phyloP scores from a whole-genome alignment of 2,329 filamentous ascomycete species.

The Colletotrichum lindemuthianum region DNA sequence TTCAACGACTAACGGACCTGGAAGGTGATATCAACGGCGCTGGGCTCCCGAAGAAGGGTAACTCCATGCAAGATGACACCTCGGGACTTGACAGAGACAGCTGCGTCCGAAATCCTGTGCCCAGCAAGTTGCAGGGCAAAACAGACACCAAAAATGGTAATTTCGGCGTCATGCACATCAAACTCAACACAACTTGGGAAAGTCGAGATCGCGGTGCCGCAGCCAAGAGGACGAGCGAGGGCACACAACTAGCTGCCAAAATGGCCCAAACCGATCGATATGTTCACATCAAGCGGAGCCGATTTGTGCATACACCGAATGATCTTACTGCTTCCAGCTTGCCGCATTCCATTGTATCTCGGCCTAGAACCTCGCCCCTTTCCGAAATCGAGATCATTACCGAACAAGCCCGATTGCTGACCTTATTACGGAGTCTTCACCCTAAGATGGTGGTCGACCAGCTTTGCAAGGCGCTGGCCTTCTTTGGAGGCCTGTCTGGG shows the following conservation, averaged over 20 bases:
- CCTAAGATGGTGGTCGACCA: conserved; percentile 69
- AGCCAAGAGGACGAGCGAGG: conserved; percentile 70
- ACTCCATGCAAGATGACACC: conserved; percentile 37
- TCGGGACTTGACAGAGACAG: conserved; percentile 52
- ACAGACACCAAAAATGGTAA: conserved; percentile 67
- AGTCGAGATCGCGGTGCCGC: conserved; percentile 61
- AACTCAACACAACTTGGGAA: conserved; percentile 55
- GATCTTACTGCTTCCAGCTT: background rate
- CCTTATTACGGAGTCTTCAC: conserved; percentile 64
- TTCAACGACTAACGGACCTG: too few species aligned
- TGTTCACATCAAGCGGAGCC: conserved; percentile 58
- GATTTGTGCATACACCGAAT: conserved; percentile 42
- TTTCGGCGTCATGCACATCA: conserved; percentile 72
- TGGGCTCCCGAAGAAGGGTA: too few species aligned
- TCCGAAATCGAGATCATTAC: conserved; percentile 62
- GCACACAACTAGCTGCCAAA: conserved; percentile 67
- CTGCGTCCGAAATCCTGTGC: conserved; percentile 66
- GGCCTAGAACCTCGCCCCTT: conserved; percentile 40
- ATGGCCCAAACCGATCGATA: conserved; percentile 65
- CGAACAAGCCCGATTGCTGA: conserved; percentile 69
- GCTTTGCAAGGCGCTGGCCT: conserved; percentile 70
- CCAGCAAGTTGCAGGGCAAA: conserved; percentile 70
- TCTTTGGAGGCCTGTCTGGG: conserved; percentile 69
- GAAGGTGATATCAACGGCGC: too few species aligned
- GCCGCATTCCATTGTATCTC: conserved; percentile 34